Percentiles rank a stretch among this genome's conserved stretches.
Evolutionary conservation across 345 rosid species (phyloP).

Genomic region (Populus euphratica): DNA sequence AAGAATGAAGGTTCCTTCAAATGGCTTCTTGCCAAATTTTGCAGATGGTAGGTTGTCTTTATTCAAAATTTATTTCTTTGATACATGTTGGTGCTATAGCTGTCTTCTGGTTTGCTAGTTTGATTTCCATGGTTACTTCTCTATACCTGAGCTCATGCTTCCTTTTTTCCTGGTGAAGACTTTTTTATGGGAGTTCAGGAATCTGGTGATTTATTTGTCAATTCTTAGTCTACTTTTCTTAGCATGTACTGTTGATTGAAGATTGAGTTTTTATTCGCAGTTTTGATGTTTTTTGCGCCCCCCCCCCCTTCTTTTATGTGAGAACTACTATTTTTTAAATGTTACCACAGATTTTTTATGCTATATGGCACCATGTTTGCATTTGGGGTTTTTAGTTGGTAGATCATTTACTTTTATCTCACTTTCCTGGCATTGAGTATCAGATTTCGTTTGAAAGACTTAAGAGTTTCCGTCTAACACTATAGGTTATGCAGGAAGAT

Average conservation of each 20-base stretch:
- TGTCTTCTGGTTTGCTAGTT: background rate
- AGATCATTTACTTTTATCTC: background rate
- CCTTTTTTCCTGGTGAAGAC: conserved; percentile 3
- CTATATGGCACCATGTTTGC: background rate
- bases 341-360: background rate
- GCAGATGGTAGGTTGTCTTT: conserved; percentile 57
- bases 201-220: conserved; percentile 3
- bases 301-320: background rate
- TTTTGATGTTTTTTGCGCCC: background rate
- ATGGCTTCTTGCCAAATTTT: conserved; percentile 63
- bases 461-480: background rate
- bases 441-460: background rate
- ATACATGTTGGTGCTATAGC: background rate
- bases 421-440: background rate
- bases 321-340: background rate
- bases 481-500: background rate
- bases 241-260: background rate
- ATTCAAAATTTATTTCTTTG: background rate
- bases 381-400: background rate
- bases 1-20: conserved; percentile 85
- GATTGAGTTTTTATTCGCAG: background rate
- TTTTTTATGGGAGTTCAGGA: background rate
- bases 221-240: background rate
- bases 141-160: background rate
- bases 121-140: background rate